Evolutionary conservation across 306 rosid species (phyloP), one percentile per base, ranked within the genome.

Genomic region (Quillaja saponaria): DNA sequence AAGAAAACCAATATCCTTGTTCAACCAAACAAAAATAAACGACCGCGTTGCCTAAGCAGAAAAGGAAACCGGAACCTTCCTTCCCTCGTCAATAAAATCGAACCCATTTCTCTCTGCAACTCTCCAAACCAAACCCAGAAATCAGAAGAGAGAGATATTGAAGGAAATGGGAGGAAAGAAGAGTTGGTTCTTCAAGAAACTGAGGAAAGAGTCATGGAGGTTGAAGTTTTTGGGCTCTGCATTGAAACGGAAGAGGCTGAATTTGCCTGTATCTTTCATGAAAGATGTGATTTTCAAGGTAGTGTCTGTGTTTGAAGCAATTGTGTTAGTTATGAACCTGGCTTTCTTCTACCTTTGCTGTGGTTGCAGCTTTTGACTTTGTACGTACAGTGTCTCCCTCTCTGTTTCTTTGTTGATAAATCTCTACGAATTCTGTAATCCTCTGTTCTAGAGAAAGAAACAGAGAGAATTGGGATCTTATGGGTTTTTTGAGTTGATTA

Each of bases 321-420:
- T 87, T 8, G 51, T 80, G 3, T 68, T 90, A 55, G 71, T 79
- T 13, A 28, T 62, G 57, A 7, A 52, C 0, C 67, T 82, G 48
- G 67, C 59, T 19, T 74, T 84, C 47, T 90, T 90, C 76, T 87
- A 82, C 51, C 80, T 84, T 16, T 79, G 66, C 13, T 90, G 87
- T 34, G 95, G 95, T 20, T 90, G 95, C 78, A 71, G 63, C 34
- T 79, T 88, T 31, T 85, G 72, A 79, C 45, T 15, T 31, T 37
- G 44, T 35, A 34, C 13, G 8, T 8, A 18, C 6, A 17, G 4
- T 9, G 0, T 46, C 49, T 67, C 16, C 37, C 6, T 38, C 3
- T 38, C 31, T 44, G 13, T 55, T 11, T 3, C 10, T 7, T 37
- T 19, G 66, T 25, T 55, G 25, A 8, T 40, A 33, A 51, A 4